Base-by-base conservation (phyloP, 208 protist species). In the Acanthamoeba triangularis region DNA sequence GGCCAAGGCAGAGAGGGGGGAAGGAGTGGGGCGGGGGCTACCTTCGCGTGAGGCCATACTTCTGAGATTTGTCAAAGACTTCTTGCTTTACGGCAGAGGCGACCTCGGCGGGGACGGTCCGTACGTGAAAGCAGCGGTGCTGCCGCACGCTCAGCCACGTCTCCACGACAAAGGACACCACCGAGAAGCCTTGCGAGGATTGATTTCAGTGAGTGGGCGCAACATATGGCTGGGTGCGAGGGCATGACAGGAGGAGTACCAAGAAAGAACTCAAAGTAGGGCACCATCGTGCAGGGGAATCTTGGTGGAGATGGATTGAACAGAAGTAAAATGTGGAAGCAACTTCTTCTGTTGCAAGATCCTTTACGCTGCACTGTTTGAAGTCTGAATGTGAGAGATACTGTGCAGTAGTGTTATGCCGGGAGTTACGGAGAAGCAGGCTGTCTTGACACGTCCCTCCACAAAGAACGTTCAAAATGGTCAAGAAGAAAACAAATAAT, bases 231-330 rank as follows among this genome's bases (percentile, higher is more conserved):
- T 3, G 37, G 69, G 25, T 6, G 69, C 2, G 23, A 47, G 3
- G 65, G 23, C 1, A 7, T 1, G 7, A n/a, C 3, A 11, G 4
- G 23, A 23, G 65, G 33, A 74, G 47, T 35, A 85, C 76, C 76
- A 16, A 85, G 44, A 23, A 85, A 85, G 30, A 69, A 69, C 84
- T 91, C 84, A 44, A 91, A 91, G 56, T 72, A 91, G n/a, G 84
- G 84, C 52, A 91, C 14, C 52, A 85, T 85, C 4, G 16, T 85
- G 37, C 10, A 16, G 5, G 41, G 41, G 1, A 44, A 44, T 44
- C 1, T 5, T 44, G 41, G 41, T 44, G 5, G 41, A 44, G 1
- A 1, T 44, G 5, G 16, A 56, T 56, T 56, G 14, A 56, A 56
- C 52, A 56, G 52, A 56, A 56, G 52, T n/a, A 44, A 44, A 44